Percentiles rank a stretch among this genome's conserved stretches.
phyloP scores from a whole-genome alignment of 2,329 filamentous ascomycete species.

The Botrytis aclada region DNA sequence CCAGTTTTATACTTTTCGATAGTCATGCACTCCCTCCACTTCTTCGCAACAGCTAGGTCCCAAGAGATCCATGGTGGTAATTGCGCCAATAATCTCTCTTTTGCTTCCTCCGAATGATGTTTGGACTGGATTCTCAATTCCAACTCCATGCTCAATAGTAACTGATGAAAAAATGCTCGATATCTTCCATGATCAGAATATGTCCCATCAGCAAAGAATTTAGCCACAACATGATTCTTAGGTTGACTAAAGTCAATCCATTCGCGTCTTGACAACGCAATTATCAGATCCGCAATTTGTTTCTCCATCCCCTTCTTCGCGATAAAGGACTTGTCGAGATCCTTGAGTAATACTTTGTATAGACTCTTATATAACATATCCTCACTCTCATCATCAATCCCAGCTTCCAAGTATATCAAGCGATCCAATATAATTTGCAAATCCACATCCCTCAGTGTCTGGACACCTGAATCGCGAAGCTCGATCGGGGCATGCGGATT shows the following conservation, averaged over 20 bases:
- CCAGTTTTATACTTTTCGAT: slow-evolving; percentile 58
- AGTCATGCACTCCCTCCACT: slow-evolving; percentile 69
- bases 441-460: slow-evolving; percentile 56
- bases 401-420: slow-evolving; percentile 55
- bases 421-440: slow-evolving; percentile 56
- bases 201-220: slow-evolving; percentile 62
- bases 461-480: slow-evolving; percentile 55
- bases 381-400: slow-evolving; percentile 54
- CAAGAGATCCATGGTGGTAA: slow-evolving; percentile 70
- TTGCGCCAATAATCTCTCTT: slow-evolving; percentile 60
- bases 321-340: slow-evolving; percentile 59
- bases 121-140: slow-evolving; percentile 65
- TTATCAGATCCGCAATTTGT: slow-evolving; percentile 70
- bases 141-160: slow-evolving; percentile 71
- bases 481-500: slow-evolving; percentile 53
- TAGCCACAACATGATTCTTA: slow-evolving; percentile 70
- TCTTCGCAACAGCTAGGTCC: slow-evolving; percentile 69
- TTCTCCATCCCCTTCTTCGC: slow-evolving; percentile 64
- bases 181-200: slow-evolving; percentile 52
- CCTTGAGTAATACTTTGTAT: slow-evolving; percentile 65
- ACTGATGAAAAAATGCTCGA: slow-evolving; percentile 69
- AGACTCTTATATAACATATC: slow-evolving; percentile 59
- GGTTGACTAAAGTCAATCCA: slow-evolving; percentile 73
- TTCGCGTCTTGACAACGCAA: slow-evolving; percentile 62
- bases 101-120: slow-evolving; percentile 59